A percentile compares a stretch with the other conserved stretches of the same genome.
Conservation (phyloP, 148 eudicot genomes). For the Dysphania ambrosioides region DNA sequence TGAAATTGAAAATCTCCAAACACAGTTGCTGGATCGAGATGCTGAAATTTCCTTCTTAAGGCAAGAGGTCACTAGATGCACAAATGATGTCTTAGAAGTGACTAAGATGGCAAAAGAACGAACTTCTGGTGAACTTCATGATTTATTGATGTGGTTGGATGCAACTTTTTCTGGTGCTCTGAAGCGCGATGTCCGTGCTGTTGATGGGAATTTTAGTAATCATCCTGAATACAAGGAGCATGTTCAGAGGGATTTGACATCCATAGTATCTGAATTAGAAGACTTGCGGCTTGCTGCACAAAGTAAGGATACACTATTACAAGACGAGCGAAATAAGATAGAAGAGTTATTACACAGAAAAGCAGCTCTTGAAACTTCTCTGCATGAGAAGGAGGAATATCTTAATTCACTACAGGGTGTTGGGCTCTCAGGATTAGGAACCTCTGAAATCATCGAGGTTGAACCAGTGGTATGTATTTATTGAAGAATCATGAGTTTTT, state of each 20-base stretch:
- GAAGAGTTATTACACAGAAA: slow-evolving; percentile 55
- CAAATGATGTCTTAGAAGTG: slow-evolving; percentile 74
- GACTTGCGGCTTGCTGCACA: slow-evolving; percentile 52
- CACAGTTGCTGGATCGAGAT: slow-evolving; percentile 83
- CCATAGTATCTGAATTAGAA: slow-evolving; percentile 62
- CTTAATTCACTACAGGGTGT: slow-evolving; percentile 40
- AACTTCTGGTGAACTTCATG: slow-evolving; percentile 58
- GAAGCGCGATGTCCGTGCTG: slow-evolving; percentile 34
- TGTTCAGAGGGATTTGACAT: slow-evolving; percentile 51
- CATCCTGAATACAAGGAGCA: slow-evolving; percentile 45
- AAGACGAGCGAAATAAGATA: slow-evolving; percentile 58
- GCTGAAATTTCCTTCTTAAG: slow-evolving; percentile 83
- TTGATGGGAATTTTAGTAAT: slow-evolving; percentile 29
- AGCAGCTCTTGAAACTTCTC: slow-evolving; percentile 56
- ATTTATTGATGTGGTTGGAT: slow-evolving; percentile 67
- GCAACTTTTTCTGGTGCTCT: slow-evolving; percentile 43
- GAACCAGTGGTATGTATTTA: slow-evolving; percentile 68
- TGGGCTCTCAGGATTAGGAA: slow-evolving; percentile 42
- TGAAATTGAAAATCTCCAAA: slow-evolving; percentile 91
- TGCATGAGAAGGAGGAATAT: slow-evolving; percentile 61
- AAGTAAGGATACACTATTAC: slow-evolving; percentile 57
- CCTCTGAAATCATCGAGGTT: slow-evolving; percentile 78
- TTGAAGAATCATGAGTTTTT: neutral
- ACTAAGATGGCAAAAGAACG: slow-evolving; percentile 63
- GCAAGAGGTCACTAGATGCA: slow-evolving; percentile 91